Base-by-base conservation (phyloP, 2,329 filamentous ascomycete genomes). In the Bimuria novae-zelandiae region DNA sequence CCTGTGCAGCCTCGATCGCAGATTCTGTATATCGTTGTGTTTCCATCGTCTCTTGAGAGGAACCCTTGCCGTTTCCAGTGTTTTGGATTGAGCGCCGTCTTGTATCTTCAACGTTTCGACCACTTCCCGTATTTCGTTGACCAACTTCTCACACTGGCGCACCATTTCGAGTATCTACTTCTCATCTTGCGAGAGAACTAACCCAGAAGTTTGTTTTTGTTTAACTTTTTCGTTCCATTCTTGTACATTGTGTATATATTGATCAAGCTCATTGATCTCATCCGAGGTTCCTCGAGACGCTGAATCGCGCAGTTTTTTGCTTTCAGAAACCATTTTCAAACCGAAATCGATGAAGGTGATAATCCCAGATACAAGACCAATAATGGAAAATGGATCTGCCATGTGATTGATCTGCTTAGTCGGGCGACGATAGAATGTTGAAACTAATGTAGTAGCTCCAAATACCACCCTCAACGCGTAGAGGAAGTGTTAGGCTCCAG, bases 301-400 rank as follows among this genome's bases (percentile, higher is more conserved):
- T 12, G 52, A 51, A 12, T 21, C 12, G 30, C 47, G 52, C 12
- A 51, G 3, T 23, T 37, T 51, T 8, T n/a, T 47, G 19, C 23
- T 35, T 11, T 43, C 47, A 4, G 52, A 42, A 6, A 51, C 21
- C 1, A 55, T 21, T 33, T 55, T 55, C 23, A 47, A 23, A 8
- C 52, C 43, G 30, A 60, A 41, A 23, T 57, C 50, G 16, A 54
- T 45, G 25, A 57, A 54, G 12, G 40, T 55, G 37, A 46, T 30
- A 17, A 60, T 44, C n/a, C 55, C 42, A 30, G 40, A 42, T 2
- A 51, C 35, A 1, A 51, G 41, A 39, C 54, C 45, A n/a, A 56
- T 51, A 1, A 56, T 44, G 27, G 51, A 41, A 7, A 52, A 42
- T 3, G 49, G 47, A n/a, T 55, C 54, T 7, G 43, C 52, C 49